Evolutionary conservation across 768 basidiomycete species (phyloP).

Genomic region (Calocybe indica): DNA sequence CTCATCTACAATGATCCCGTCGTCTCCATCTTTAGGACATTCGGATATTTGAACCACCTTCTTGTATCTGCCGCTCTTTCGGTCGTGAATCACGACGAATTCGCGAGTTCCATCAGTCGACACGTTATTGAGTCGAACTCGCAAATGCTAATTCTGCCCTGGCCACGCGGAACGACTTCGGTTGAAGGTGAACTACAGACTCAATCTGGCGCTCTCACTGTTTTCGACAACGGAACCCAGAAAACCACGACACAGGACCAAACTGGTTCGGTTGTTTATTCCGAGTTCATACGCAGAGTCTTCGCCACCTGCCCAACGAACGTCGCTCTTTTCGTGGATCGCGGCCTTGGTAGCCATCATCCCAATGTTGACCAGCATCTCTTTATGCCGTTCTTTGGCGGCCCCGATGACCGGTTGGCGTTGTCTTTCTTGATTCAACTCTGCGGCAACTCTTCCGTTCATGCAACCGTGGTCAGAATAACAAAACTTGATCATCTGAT

Average conservation of each 20-base stretch:
- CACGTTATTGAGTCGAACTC: slow-evolving; percentile 52
- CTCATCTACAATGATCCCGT: slow-evolving; percentile 69
- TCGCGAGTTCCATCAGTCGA: slow-evolving; percentile 55
- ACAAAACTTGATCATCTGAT: slow-evolving; percentile 34
- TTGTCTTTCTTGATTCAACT: slow-evolving; percentile 81
- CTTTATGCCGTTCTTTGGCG: slow-evolving; percentile 90
- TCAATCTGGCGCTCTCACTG: slow-evolving; percentile 35
- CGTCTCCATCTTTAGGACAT: slow-evolving; percentile 70
- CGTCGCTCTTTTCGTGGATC: slow-evolving; percentile 84
- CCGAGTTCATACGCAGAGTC: slow-evolving; percentile 80
- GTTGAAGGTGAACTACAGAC: slow-evolving; percentile 21
- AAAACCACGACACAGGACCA: slow-evolving; percentile 41
- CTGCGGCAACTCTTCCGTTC: slow-evolving; percentile 47
- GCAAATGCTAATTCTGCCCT: slow-evolving; percentile 81
- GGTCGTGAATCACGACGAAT: slow-evolving; percentile 73
- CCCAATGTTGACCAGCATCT: slow-evolving; percentile 45
- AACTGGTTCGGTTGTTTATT: slow-evolving; percentile 54
- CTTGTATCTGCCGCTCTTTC: slow-evolving; percentile 63
- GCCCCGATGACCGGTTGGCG: slow-evolving; percentile 87
- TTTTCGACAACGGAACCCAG: slow-evolving; percentile 79
- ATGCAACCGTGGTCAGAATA: slow-evolving; percentile 71
- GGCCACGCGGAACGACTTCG: slow-evolving; percentile 47
- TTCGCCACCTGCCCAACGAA: slow-evolving; percentile 70
- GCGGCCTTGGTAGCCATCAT: slow-evolving; percentile 36
- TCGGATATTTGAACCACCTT: slow-evolving; percentile 65